Evolutionary conservation across 2,329 filamentous ascomycete genomes (phyloP), one percentile per base, ranked within the genome.

Genomic region (Aspergillus intermedius): DNA sequence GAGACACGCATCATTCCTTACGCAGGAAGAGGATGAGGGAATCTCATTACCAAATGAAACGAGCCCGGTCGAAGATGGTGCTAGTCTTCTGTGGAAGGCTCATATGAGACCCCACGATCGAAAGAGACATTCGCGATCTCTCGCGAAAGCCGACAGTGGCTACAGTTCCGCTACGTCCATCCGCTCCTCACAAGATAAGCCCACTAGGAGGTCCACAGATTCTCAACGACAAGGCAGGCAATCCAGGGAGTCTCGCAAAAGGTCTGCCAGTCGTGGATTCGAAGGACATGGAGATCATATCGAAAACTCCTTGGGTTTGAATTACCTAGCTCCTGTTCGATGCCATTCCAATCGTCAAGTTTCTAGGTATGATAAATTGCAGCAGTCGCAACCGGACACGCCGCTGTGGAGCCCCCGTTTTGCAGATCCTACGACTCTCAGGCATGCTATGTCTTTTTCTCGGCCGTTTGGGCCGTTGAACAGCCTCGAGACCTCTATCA

Each of bases 161-260:
- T 70, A 71, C 48, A 69, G 66, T 47, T 70, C 67, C 28, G 62
- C 63, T 10, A 59, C 62, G 7, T 69, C 67, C 1, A 46, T 62
- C 15, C 57, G 57, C 40, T 68, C 64, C 9, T 44, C 59, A 35
- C 61, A 58, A 15, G 54, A 54, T 15, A 60, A 53, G 32, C 54
- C 52, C 15, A 56, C 59, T 35, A 53, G 58, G 25, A 53, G 44
- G 1, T 65, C 63, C 2, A 46, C 60, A 15, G 63, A 60, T 44
- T 66, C 62, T 12, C 61, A 63, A 21, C 28, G 49, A 6, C 64
- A 59, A 7, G 42, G 30, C 41, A 39, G 37, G 10, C 37, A 40
- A 15, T 13, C 37, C 10, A 10, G 19, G 17, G 37, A 12, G 15
- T 40, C 37, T 40, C 10, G 37, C 37, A 40, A 40, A 7, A 7